Base-by-base conservation (phyloP, 148 eudicot species). In the Diospyros lotus region DNA sequence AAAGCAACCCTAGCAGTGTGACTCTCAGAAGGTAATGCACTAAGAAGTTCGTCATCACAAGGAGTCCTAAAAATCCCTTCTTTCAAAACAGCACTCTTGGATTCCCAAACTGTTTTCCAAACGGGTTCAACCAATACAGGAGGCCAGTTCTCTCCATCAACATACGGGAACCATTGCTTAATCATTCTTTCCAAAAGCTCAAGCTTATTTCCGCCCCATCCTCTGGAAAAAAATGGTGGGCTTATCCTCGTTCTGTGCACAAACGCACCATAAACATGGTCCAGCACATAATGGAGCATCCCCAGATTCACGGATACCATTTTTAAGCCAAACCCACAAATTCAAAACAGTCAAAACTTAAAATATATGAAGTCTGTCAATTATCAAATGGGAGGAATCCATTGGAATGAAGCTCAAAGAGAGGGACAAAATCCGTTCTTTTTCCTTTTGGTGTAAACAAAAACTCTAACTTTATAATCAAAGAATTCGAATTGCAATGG, bases 231-330 rank as follows among this genome's bases (percentile, higher is more conserved):
- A 80, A 94, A 94, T 45, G 86, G 98, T 55, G 98, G 89, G 83
- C 89, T 89, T 61, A 92, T 75, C 75, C 84, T 92, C 76, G 98
- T 87, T 73, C 97, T 89, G 68, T 95, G 97, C 48, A 95, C 73
- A 80, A 90, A 87, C 84, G 98, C 98, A 86, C 98, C 97, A 82
- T 95, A 95, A 75, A 92, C 89, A 86, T 92, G 97, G 77, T 95
- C 98, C 81, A 95, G 73, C 13, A 95, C 94, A 87, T 95, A 90
- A 84, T 94, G 95, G 44, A 94, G 80, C 87, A 89, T 87, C 44
- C 98, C 97, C 60, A 92, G 66, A 73, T 95, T 95, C 38, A 87
- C 83, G 41, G 90, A 73, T 67, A 95, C 98, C 97, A 92, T 95
- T 9, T 66, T 77, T 58, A 4, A 41, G 4, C 17, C 55, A 73